Base-by-base conservation (phyloP, 2,329 filamentous ascomycete genomes). In the Sclerotinia nivalis region DNA sequence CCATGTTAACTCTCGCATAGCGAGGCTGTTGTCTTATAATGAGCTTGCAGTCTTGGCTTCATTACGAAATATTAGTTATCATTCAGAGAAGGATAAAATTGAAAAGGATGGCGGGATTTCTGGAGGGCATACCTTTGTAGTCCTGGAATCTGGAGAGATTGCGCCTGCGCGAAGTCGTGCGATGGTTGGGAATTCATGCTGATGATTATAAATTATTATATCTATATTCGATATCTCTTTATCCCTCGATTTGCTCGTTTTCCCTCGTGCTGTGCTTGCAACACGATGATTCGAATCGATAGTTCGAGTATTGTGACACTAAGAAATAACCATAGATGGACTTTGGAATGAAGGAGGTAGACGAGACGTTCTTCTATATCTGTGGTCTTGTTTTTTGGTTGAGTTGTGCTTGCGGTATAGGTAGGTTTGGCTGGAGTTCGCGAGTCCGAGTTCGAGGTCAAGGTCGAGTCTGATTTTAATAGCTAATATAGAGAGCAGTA, bases 1-100 rank as follows among this genome's bases (percentile, higher is more conserved):
- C 88, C 73, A 89, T 84, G 56, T 89, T 87, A 68, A 92, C 88
- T 72, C 90, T 85, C 64, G 88, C 90, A 79, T 88, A 84, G 73
- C 85, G 83, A 66, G 91, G 91, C 77, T 90, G 85, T 80, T 93
- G 91, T 74, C 87, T 85, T 74, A 93, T 84, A 69, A 79, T 80
- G 73, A 91, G 82, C 71, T 83, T 81, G 79, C 87, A 85, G 77
- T 87, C 83, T 77, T 83, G 80, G 80, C 86, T 88, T 79, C 75
- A 40, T 45, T 40, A 54, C 4, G 50, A 52, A 25, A 70, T 54
- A 50, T 75, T 64, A 74, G 77, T 74, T 77, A 75, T 74, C 72
- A 75, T 72, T 77, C 75, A 43, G 28, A 47, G 25, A 28, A 49
- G 31, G 37, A 31, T 22, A n/a, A 25, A 22, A 15, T 22, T 43